Evolutionary conservation across 306 rosid genomes (phyloP), one percentile per base, ranked within the genome.

Genomic region (Ochetophila trinervis): DNA sequence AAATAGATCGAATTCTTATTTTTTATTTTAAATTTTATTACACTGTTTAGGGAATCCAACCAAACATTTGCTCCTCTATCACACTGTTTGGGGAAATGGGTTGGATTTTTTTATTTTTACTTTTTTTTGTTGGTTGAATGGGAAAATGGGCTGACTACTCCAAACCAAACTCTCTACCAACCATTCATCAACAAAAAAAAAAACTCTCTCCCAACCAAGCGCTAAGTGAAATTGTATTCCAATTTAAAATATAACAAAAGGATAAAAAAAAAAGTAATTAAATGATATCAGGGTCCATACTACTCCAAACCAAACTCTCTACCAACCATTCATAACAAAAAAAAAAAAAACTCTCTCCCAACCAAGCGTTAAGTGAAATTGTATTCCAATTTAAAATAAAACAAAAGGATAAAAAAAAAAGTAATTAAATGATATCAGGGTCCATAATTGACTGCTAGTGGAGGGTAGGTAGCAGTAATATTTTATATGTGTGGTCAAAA

Each of bases 51-150:
- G n/a, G n/a, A n/a, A n/a, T n/a, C n/a, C n/a, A n/a, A n/a, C n/a
- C n/a, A n/a, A n/a, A n/a, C n/a, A n/a, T n/a, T n/a, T n/a, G n/a
- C n/a, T n/a, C n/a, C n/a, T n/a, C n/a, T n/a, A n/a, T n/a, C 24
- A 24, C 64, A 58, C 47, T 23, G 19, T 42, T 67, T 67, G n/a
- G 64, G 72, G 56, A 67, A 67, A 23, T 56, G 72, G 19, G 72
- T 45, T n/a, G n/a, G n/a, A n/a, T n/a, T n/a, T n/a, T n/a, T n/a
- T n/a, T n/a, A n/a, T n/a, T n/a, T n/a, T 42, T 8, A 22, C 4
- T 24, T 13, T 22, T 54, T 10, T 40, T 40, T 11, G 21, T 9
- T 9, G 32, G 32, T 27, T 27, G 32, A 27, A 27, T 27, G 32
- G 32, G 32, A 27, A 27, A 27, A 27, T 27, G 4, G 32, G 32